Evolutionary conservation across 2,329 filamentous ascomycete species (phyloP).

Genomic region (Anthostomella pinea): DNA sequence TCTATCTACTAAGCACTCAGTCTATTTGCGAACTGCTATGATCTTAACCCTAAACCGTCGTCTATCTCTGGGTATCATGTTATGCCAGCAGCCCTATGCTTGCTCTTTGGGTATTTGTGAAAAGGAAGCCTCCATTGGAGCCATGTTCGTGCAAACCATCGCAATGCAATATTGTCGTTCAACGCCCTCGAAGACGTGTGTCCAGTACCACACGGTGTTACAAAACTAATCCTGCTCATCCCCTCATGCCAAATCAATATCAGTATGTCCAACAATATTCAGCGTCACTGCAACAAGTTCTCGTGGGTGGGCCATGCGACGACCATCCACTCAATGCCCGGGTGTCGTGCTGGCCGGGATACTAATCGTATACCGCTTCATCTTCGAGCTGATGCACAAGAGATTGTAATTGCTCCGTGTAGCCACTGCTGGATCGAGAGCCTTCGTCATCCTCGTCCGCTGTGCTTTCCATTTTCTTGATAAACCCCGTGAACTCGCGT

Average conservation of each 20-base stretch:
- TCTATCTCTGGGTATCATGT: not conserved
- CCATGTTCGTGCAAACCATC: not conserved
- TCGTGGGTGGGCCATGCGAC: too few species aligned
- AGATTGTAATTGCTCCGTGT: slow-evolving; percentile 37
- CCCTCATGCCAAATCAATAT: too few species aligned
- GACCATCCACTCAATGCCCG: not conserved
- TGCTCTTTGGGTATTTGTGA: slow-evolving; percentile 2
- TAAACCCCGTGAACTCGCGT: slow-evolving; percentile 52
- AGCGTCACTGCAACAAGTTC: too few species aligned
- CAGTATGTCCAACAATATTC: too few species aligned
- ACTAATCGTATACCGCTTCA: slow-evolving; percentile 25
- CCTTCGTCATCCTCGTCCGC: slow-evolving; percentile 33
- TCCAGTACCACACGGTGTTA: too few species aligned
- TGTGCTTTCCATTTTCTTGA: slow-evolving; percentile 45
- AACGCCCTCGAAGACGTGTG: too few species aligned
- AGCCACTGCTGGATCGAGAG: slow-evolving; percentile 29
- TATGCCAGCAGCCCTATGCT: not conserved
- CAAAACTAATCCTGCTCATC: too few species aligned
- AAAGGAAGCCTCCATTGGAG: not conserved
- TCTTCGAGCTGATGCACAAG: slow-evolving; percentile 39
- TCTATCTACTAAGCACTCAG: too few species aligned
- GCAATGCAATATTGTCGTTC: not conserved
- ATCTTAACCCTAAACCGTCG: not conserved
- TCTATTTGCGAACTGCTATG: too few species aligned
- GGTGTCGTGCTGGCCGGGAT: too few species aligned